phyloP scores from a whole-genome alignment of 495 filamentous ascomycete species.

The Penicillium steckii region DNA sequence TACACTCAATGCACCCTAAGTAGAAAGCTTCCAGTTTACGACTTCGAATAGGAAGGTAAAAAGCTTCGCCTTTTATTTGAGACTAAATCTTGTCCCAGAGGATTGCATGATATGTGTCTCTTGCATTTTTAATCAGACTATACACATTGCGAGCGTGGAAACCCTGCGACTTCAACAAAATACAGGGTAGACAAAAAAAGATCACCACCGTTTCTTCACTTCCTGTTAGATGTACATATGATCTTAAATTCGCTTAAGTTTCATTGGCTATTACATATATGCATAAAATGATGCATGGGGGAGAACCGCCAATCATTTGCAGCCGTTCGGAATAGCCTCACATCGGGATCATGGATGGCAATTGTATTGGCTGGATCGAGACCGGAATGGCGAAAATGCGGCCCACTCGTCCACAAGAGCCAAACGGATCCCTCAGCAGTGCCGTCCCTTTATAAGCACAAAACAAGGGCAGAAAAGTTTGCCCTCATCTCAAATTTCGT shows the following conservation, averaged over 20 bases:
- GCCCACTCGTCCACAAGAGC: constrained; percentile 18
- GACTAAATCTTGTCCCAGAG: no score
- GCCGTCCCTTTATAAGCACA: neutral
- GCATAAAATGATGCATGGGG: neutral
- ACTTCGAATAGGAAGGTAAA: no score
- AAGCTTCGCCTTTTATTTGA: no score
- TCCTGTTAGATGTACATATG: neutral
- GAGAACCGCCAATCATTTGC: constrained; percentile 16
- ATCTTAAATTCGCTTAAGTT: neutral
- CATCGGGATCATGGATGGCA: constrained; percentile 10
- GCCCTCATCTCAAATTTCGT: constrained; percentile 2
- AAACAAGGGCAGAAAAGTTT: constrained; percentile 9
- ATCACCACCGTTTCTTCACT: no score
- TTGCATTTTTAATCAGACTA: no score
- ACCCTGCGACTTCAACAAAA: no score
- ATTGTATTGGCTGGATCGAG: constrained; percentile 7
- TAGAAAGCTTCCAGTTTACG: no score
- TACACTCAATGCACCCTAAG: no score
- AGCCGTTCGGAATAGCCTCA: constrained; percentile 27
- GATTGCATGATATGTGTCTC: no score
- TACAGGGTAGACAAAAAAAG: no score
- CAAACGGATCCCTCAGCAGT: constrained; percentile 3
- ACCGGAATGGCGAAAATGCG: constrained; percentile 10
- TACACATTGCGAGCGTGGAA: no score
- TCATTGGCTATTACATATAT: neutral